These are phyloP conservation scores for Lecanicillium sp. DNA, from an alignment of 2,329 filamentous ascomycete genomes.

Conservation along the genomic window DNA sequence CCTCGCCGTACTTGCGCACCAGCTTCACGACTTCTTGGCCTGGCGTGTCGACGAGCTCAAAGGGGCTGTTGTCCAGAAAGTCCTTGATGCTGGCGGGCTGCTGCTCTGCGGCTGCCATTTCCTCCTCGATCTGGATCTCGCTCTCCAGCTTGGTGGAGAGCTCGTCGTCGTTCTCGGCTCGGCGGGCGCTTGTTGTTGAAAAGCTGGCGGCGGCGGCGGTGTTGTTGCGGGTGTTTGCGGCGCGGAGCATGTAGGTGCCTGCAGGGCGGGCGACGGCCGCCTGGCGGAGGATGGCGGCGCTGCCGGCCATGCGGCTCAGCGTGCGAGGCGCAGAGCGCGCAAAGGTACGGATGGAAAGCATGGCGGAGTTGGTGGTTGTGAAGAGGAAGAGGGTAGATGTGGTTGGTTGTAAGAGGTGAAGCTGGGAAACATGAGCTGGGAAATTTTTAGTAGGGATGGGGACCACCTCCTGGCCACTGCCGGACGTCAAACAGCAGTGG, in stretches of 20 bases:
- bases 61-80: conserved; percentile 79
- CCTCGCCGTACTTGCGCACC: conserved; percentile 73
- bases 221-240: conserved; percentile 15
- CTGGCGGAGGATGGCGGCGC: conserved; percentile 36
- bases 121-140: conserved; percentile 76
- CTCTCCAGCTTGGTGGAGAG: conserved; percentile 77
- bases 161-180: conserved; percentile 61
- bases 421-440: not conserved
- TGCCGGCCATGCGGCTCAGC: conserved; percentile 46
- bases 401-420: conserved; percentile 6
- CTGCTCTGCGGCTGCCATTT: conserved; percentile 65
- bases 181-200: conserved; percentile 34
- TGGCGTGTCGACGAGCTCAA: conserved; percentile 71
- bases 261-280: conserved; percentile 36
- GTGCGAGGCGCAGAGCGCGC: conserved; percentile 60
- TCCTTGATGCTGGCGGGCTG: conserved; percentile 73
- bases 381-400: conserved; percentile 6
- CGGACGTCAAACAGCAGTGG: no score
- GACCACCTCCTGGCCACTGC: no score
- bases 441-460: no score
- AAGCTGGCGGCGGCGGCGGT: conserved; percentile 38
- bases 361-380: conserved; percentile 32
- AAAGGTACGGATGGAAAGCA: conserved; percentile 62
- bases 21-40: conserved; percentile 86
- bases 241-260: conserved; percentile 15